A percentile compares a stretch with the other conserved stretches of the same genome.
Conservation (phyloP, 257 asterid species). For the Plantago ovata region DNA sequence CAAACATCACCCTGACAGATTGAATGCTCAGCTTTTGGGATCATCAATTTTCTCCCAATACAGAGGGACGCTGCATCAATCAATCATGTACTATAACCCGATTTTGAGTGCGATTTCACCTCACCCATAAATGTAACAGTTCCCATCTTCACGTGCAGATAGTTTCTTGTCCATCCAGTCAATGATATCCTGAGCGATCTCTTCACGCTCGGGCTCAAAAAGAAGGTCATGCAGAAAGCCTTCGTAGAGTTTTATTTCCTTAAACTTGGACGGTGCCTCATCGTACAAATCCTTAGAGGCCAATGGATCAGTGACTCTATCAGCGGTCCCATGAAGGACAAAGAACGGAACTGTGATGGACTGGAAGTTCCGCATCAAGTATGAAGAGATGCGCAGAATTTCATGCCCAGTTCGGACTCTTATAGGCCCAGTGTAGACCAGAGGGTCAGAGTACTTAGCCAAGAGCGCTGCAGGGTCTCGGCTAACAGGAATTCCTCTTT, state of each 20-base stretch:
- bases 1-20: slow-evolving; percentile 11
- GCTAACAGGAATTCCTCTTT: slow-evolving; percentile 92
- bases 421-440: slow-evolving; percentile 95
- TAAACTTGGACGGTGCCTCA: slow-evolving; percentile 72
- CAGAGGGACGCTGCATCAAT: slow-evolving; percentile 1
- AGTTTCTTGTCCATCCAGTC: slow-evolving; percentile 85
- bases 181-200: slow-evolving; percentile 81
- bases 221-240: slow-evolving; percentile 94
- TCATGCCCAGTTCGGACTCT: slow-evolving; percentile 97
- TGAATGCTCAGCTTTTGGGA: slow-evolving; percentile 13
- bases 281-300: slow-evolving; percentile 93
- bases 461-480: slow-evolving; percentile 81
- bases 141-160: slow-evolving; percentile 20
- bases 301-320: slow-evolving; percentile 89
- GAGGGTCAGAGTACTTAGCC: slow-evolving; percentile 96
- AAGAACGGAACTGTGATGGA: slow-evolving; percentile 83
- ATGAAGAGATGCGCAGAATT: slow-evolving; percentile 80
- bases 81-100: not conserved
- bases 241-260: slow-evolving; percentile 88
- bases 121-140: slow-evolving; percentile 26
- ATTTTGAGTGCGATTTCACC: not conserved
- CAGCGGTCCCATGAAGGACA: slow-evolving; percentile 97
- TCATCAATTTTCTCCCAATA: slow-evolving; percentile 4
- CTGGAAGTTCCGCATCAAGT: slow-evolving; percentile 66
- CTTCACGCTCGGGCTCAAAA: slow-evolving; percentile 95